These are phyloP conservation scores for Saccharomycopsis sp. DNA, from an alignment of 805 yeast genomes.

Conservation along the genomic window DNA sequence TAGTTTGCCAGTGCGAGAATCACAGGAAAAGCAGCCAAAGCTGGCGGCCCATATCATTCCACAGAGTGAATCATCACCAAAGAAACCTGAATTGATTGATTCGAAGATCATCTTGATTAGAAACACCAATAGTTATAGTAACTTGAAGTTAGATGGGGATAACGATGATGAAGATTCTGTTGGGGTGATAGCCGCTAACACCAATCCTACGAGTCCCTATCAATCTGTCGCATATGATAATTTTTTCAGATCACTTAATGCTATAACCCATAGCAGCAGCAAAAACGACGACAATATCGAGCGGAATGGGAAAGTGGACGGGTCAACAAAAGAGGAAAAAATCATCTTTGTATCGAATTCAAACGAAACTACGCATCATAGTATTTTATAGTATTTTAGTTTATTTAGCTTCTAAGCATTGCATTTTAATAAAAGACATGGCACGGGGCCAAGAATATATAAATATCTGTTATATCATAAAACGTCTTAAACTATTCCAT, in stretches of 20 bases:
- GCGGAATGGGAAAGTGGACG: too few relatives aligned
- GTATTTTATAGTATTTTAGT: constrained; percentile 11
- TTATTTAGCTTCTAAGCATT: too few relatives aligned
- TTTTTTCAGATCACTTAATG: background rate
- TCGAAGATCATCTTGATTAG: constrained; percentile 13
- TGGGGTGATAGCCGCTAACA: background rate
- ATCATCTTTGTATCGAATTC: constrained; percentile 19
- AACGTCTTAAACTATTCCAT: too few relatives aligned
- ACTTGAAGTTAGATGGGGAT: background rate
- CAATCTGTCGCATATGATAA: background rate
- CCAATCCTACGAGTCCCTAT: background rate
- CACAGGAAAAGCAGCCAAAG: background rate
- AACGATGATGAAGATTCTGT: background rate
- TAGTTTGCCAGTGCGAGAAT: constrained; percentile 9
- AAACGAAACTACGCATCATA: constrained; percentile 13
- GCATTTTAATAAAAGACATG: too few relatives aligned
- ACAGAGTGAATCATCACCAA: too few relatives aligned
- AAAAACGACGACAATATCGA: too few relatives aligned
- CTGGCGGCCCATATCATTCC: too few relatives aligned
- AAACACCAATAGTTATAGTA: constrained; percentile 14
- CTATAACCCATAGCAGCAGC: too few relatives aligned
- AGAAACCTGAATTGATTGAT: background rate
- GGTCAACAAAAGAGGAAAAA: constrained; percentile 17
- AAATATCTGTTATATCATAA: too few relatives aligned
- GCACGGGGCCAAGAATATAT: too few relatives aligned